Evolutionary conservation across 768 basidiomycete genomes (phyloP).

Genomic region (Nidularia pulvinata): DNA sequence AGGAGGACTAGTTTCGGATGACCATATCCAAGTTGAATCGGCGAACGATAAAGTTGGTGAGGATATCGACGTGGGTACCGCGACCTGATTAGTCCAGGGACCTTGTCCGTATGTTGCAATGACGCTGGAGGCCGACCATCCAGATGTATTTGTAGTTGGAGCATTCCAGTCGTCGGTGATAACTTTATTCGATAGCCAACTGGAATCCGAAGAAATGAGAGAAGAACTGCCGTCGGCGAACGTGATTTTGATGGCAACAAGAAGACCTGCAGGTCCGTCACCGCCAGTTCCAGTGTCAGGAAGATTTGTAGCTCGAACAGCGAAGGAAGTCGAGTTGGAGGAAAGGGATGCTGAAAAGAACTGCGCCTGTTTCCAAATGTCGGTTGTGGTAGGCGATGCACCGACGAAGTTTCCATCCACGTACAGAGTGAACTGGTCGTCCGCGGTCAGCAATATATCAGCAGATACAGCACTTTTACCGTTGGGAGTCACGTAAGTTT

Average conservation of each 20-base stretch:
- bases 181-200: constrained; percentile 16
- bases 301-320: constrained; percentile 23
- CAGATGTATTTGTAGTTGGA: constrained; percentile 13
- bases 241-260: constrained; percentile 17
- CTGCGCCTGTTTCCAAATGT: constrained; percentile 22
- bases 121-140: constrained; percentile 13
- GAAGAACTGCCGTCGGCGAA: constrained; percentile 22
- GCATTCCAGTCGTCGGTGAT: constrained; percentile 20
- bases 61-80: constrained; percentile 10
- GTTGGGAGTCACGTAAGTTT: constrained; percentile 15
- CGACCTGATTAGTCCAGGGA: constrained; percentile 19
- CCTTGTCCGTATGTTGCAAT: constrained; percentile 18
- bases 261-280: constrained; percentile 19
- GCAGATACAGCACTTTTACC: constrained; percentile 18
- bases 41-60: constrained; percentile 10
- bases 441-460: constrained; percentile 18
- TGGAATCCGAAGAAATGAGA: constrained; percentile 14
- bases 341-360: constrained; percentile 14
- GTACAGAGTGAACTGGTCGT: constrained; percentile 23
- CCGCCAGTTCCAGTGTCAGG: constrained; percentile 13
- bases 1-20: constrained; percentile 9
- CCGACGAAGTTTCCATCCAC: constrained; percentile 21
- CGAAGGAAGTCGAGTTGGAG: constrained; percentile 16
- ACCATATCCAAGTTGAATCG: constrained; percentile 24
- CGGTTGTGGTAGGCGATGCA: constrained; percentile 11